phyloP scores from a whole-genome alignment of 2,329 filamentous ascomycete genomes.

The Colletotrichum zoysiae region DNA sequence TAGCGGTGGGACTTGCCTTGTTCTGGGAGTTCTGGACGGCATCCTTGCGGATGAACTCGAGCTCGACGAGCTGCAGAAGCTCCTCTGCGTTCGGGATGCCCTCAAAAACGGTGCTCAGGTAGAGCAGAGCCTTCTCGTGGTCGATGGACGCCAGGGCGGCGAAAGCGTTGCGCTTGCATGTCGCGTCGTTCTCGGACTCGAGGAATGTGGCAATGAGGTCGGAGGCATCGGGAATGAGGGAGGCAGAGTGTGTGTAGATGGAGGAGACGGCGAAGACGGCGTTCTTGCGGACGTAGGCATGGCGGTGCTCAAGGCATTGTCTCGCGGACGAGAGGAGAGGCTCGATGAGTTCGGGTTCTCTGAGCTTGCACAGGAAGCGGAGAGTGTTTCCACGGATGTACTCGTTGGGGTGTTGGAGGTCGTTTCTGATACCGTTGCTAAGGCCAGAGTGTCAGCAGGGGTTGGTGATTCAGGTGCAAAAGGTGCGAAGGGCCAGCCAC shows the following conservation, averaged over 20 bases:
- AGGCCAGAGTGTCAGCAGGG: slow-evolving; percentile 36
- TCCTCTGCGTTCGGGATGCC: slow-evolving; percentile 95
- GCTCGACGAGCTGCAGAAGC: slow-evolving; percentile 89
- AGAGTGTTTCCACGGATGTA: slow-evolving; percentile 98
- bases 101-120: slow-evolving; percentile 90
- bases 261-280: slow-evolving; percentile 95
- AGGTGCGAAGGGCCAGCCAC: slow-evolving; percentile 41
- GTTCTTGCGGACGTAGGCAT: slow-evolving; percentile 98
- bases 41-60: slow-evolving; percentile 98
- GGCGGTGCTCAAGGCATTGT: slow-evolving; percentile 92
- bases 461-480: slow-evolving; percentile 1
- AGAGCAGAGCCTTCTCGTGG: slow-evolving; percentile 91
- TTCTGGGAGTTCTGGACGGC: slow-evolving; percentile 94
- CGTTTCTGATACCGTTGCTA: slow-evolving; percentile 98
- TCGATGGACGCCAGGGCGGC: slow-evolving; percentile 90
- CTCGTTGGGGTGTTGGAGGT: slow-evolving; percentile 97
- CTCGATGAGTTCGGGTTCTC: slow-evolving; percentile 95
- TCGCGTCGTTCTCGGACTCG: slow-evolving; percentile 89
- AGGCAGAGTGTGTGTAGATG: slow-evolving; percentile 90
- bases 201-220: slow-evolving; percentile 93
- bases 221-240: slow-evolving; percentile 93
- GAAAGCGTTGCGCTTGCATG: slow-evolving; percentile 98
- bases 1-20: slow-evolving; percentile 70
- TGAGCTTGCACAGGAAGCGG: slow-evolving; percentile 95
- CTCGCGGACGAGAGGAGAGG: slow-evolving; percentile 93